These are phyloP conservation scores for Alternaria sp. DNA, from an alignment of 2,329 filamentous ascomycete species.

Conservation along the genomic window DNA sequence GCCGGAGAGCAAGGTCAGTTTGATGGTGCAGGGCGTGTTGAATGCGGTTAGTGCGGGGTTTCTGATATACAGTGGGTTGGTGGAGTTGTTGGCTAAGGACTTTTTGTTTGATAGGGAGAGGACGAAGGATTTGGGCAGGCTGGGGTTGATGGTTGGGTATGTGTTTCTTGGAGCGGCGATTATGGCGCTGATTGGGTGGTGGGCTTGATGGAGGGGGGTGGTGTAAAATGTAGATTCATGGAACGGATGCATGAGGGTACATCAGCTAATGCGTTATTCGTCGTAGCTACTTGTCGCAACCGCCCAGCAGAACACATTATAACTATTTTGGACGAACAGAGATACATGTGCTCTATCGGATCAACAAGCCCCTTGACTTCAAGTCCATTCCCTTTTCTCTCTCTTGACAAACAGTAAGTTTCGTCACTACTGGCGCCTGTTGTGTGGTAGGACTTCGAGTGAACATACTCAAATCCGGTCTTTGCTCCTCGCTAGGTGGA, in stretches of 20 bases:
- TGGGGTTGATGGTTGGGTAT: background rate
- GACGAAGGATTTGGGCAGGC: background rate
- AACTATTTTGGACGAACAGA: background rate
- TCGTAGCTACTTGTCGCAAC: background rate
- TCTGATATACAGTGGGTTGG: conserved; percentile 2
- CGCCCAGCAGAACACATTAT: background rate
- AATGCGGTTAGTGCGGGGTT: conserved; percentile 11
- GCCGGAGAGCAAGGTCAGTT: background rate
- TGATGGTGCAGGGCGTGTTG: conserved; percentile 3
- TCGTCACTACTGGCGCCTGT: conserved; percentile 15
- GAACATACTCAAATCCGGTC: conserved; percentile 33
- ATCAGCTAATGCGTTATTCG: background rate
- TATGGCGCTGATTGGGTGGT: conserved; percentile 8
- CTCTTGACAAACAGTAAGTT: background rate
- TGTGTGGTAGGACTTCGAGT: conserved; percentile 8
- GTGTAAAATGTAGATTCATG: too few species aligned
- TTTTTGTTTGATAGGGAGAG: conserved; percentile 7
- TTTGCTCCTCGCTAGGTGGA: conserved; percentile 25
- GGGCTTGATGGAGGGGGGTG: background rate
- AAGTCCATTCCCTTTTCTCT: background rate
- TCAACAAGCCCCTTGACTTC: background rate
- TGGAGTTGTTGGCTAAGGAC: conserved; percentile 8
- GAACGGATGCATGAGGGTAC: background rate
- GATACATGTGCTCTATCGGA: background rate
- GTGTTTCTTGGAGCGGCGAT: conserved; percentile 1